Conservation (phyloP, 1,284 basidiomycete species). For the Farysia itapuensis region DNA sequence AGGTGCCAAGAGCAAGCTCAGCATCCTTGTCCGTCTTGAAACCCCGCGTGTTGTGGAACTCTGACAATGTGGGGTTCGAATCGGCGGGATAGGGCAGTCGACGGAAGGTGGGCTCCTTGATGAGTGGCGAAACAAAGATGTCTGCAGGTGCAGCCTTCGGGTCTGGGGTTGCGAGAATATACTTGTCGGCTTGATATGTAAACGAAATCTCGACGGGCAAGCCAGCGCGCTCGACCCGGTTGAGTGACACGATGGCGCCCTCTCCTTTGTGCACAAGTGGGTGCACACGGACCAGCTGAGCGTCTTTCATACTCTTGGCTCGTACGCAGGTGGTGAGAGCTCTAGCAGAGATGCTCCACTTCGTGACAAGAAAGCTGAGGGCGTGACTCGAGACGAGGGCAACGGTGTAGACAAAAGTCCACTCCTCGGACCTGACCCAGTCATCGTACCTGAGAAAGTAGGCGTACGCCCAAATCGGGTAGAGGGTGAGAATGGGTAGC, state of each 20-base stretch:
- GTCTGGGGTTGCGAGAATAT: slow-evolving; percentile 69
- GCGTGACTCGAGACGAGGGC: slow-evolving; percentile 83
- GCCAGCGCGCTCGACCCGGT: slow-evolving; percentile 61
- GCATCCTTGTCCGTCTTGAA: slow-evolving; percentile 59
- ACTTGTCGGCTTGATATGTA: slow-evolving; percentile 94
- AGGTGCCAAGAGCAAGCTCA: slow-evolving; percentile 46
- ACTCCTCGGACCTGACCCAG: slow-evolving; percentile 60
- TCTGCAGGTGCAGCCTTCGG: slow-evolving; percentile 45
- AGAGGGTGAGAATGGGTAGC: slow-evolving; percentile 78
- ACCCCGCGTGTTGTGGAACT: slow-evolving; percentile 69
- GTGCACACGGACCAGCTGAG: slow-evolving; percentile 79
- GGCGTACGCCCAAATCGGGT: slow-evolving; percentile 87
- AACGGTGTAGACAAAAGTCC: slow-evolving; percentile 86
- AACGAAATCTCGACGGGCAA: slow-evolving; percentile 73
- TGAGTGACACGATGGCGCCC: slow-evolving; percentile 83
- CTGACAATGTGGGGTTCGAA: slow-evolving; percentile 70
- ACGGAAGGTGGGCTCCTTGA: slow-evolving; percentile 70
- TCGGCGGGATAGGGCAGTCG: slow-evolving; percentile 88
- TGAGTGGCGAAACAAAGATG: slow-evolving; percentile 48
- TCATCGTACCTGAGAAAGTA: slow-evolving; percentile 88
- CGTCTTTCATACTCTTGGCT: slow-evolving; percentile 66
- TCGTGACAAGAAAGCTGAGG: slow-evolving; percentile 85
- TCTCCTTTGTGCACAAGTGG: slow-evolving; percentile 84
- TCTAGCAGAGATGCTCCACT: slow-evolving; percentile 81
- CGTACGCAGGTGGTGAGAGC: slow-evolving; percentile 72